These are phyloP conservation scores for Pythium brachiatum DNA, from an alignment of 352 stramenopile genomes.

Conservation along the genomic window DNA sequence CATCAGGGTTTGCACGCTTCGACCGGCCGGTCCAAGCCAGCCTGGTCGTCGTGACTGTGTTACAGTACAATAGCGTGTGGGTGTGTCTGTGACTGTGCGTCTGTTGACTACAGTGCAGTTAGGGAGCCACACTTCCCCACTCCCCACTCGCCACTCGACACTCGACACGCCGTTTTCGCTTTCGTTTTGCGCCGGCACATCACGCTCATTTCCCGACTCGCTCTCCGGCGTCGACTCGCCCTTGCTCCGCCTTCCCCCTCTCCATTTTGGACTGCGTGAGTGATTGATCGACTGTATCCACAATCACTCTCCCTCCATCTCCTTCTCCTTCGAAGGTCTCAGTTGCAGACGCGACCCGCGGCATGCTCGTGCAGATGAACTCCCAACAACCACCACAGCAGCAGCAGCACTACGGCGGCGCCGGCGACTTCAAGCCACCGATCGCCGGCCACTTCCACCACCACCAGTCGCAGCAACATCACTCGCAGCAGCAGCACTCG, in stretches of 20 bases:
- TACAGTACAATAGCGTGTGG: no score
- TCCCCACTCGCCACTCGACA: background rate
- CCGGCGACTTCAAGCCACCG: slow-evolving; percentile 13
- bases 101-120: background rate
- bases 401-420: background rate
- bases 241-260: background rate
- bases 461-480: background rate
- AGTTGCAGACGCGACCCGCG: background rate
- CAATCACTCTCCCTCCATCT: background rate
- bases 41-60: no score
- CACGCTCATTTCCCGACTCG: background rate
- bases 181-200: background rate
- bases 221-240: background rate
- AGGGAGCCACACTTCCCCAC: background rate
- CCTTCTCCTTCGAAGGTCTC: background rate
- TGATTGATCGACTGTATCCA: slow-evolving; percentile 7
- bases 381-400: slow-evolving; percentile 1
- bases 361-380: slow-evolving; percentile 21
- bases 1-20: no score
- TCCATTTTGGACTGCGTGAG: background rate
- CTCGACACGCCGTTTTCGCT: slow-evolving; percentile 1
- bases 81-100: no score
- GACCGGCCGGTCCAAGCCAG: no score
- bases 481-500: background rate
- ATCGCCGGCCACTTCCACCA: background rate